phyloP scores from a whole-genome alignment of 2,329 filamentous ascomycete genomes.

The Fusarium veterinarium region DNA sequence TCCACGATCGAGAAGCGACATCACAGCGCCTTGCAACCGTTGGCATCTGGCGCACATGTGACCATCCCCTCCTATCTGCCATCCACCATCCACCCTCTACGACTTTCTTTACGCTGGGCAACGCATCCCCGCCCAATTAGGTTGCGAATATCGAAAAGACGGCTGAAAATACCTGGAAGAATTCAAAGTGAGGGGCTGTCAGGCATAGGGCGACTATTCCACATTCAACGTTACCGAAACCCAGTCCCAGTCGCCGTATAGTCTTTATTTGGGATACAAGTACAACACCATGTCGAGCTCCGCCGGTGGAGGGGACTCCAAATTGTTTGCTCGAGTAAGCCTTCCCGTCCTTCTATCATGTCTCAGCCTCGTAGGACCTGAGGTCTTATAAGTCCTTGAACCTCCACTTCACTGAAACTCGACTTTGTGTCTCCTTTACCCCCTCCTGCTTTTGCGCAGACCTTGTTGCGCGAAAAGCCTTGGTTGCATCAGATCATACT shows the following conservation, averaged over 20 bases:
- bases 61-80: conserved; percentile 38
- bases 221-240: conserved; percentile 33
- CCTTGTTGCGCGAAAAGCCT: not conserved
- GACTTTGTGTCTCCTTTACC: conserved; percentile 2
- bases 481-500: not conserved
- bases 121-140: conserved; percentile 43
- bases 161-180: conserved; percentile 25
- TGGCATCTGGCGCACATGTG: conserved; percentile 43
- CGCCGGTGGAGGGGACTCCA: conserved; percentile 88
- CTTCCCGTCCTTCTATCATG: conserved; percentile 28
- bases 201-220: conserved; percentile 39
- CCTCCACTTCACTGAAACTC: conserved; percentile 13
- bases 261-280: conserved; percentile 42
- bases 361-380: conserved; percentile 34
- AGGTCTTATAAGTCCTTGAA: conserved; percentile 14
- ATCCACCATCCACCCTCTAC: conserved; percentile 40
- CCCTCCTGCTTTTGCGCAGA: not conserved
- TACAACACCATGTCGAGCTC: conserved; percentile 64
- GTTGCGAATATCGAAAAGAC: conserved; percentile 23
- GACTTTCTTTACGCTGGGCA: conserved; percentile 34
- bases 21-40: conserved; percentile 34
- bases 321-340: conserved; percentile 96
- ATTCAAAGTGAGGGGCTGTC: conserved; percentile 43
- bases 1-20: conserved; percentile 30
- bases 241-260: conserved; percentile 23